Evolutionary conservation across 2,329 filamentous ascomycete genomes (phyloP).

Genomic region (Acrocalymma vagum): DNA sequence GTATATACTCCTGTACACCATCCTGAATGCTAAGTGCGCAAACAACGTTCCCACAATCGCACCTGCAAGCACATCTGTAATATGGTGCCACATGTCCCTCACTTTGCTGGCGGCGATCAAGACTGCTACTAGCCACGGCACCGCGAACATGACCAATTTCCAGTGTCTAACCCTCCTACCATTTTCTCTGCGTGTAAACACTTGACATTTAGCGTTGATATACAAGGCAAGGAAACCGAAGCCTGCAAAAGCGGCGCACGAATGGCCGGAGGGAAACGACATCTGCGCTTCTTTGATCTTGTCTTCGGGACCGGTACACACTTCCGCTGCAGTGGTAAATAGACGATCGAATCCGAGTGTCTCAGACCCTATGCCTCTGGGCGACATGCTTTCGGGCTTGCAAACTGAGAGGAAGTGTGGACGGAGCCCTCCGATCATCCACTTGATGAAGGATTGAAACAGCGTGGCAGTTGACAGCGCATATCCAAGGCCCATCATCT

Average conservation of each 20-base stretch:
- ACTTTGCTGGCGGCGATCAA: slow-evolving; percentile 72
- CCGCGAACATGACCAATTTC: slow-evolving; percentile 70
- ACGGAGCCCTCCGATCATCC: slow-evolving; percentile 42
- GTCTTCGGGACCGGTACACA: slow-evolving; percentile 23
- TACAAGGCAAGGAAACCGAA: slow-evolving; percentile 40
- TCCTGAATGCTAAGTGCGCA: slow-evolving; percentile 69
- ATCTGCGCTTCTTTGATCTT: slow-evolving; percentile 34
- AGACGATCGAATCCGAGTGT: neutral
- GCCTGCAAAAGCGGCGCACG: slow-evolving; percentile 39
- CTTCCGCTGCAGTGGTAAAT: slow-evolving; percentile 1
- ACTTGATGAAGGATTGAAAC: slow-evolving; percentile 41
- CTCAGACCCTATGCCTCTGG: too few relatives aligned
- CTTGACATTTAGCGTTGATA: slow-evolving; percentile 36
- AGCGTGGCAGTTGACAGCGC: slow-evolving; percentile 36
- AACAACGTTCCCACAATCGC: slow-evolving; percentile 68
- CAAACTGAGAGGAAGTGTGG: slow-evolving; percentile 43
- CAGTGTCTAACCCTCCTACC: slow-evolving; percentile 66
- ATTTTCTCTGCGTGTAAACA: slow-evolving; percentile 14
- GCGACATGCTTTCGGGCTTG: slow-evolving; percentile 16
- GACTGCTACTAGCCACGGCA: slow-evolving; percentile 69
- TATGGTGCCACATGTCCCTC: slow-evolving; percentile 74
- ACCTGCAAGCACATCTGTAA: slow-evolving; percentile 72
- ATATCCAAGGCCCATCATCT: slow-evolving; percentile 41
- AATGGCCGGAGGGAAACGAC: slow-evolving; percentile 41
- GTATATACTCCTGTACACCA: slow-evolving; percentile 59